Evolutionary conservation across 257 asterid species (phyloP), one percentile per base, ranked within the genome.

Genomic region (Nicotiana obtusifolia): DNA sequence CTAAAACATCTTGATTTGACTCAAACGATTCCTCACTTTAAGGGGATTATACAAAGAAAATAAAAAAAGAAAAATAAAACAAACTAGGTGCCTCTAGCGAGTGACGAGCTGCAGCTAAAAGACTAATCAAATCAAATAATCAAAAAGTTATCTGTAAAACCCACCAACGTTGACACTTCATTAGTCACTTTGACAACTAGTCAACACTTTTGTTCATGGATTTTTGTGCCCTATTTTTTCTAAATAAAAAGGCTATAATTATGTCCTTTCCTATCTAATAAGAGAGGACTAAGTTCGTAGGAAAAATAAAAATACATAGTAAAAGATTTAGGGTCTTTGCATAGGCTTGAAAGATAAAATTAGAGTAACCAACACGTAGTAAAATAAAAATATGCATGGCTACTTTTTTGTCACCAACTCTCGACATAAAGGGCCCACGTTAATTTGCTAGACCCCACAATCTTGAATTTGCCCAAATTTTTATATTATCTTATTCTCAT

Each of bases 91-190:
- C 4, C 68, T 64, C 19, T 14, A n/a, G 68, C 35, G 13, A 62
- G 60, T 44, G 17, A 11, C 20, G 26, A 52, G 44, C 57, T 41
- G 61, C 78, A 22, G 8, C 78, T 73, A 73, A 47, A 44, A 47
- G 78, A 73, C 59, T 47, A 47, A 73, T 44, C 78, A 71, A 71
- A 71, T 44, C 7, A 73, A 73, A 71, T 11, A 5, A 73, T 73
- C 2, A 71, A 14, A 47, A 47, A 24, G 35, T 41, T 41, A n/a
- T 73, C 78, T 73, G 78, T 13, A 73, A 47, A 73, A 73, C 4
- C 78, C 78, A 73, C 60, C 24, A 73, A 22, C 78, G 78, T 47
- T 73, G 78, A 73, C 78, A 47, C 78, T 28, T 64, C 41, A 69
- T 37, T 37, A 20, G 14, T 73, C 41, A 22, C 24, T n/a, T 44